phyloP scores from a whole-genome alignment of 768 basidiomycete species.

The Podaxis sp. region DNA sequence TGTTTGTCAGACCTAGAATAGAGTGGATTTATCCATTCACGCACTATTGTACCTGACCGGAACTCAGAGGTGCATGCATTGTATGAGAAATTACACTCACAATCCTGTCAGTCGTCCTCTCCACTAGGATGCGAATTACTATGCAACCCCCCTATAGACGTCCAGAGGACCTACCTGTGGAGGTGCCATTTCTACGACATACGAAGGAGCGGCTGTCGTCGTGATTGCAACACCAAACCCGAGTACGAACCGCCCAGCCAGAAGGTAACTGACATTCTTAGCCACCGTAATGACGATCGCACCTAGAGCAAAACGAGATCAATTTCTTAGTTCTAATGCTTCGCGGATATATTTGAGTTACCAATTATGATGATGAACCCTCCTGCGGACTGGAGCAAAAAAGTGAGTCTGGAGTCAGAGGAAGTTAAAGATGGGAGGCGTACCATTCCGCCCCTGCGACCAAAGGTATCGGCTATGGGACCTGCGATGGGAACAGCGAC shows the following conservation, averaged over 20 bases:
- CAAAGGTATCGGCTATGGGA: conserved; percentile 39
- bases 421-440: conserved; percentile 1
- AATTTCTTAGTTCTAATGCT: not conserved
- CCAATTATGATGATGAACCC: conserved; percentile 39
- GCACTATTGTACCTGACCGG: conserved; percentile 32
- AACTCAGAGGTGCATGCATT: not conserved
- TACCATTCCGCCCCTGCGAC: conserved; percentile 45
- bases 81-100: conserved; percentile 28
- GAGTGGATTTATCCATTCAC: not conserved
- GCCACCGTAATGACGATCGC: conserved; percentile 46
- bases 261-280: conserved; percentile 42
- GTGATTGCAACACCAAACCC: conserved; percentile 52
- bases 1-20: not conserved
- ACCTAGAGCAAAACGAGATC: conserved; percentile 23
- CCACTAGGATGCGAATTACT: conserved; percentile 30
- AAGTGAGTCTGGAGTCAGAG: not conserved
- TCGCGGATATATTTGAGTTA: not conserved
- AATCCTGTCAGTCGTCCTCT: conserved; percentile 49
- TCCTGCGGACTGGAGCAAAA: conserved; percentile 31
- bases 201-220: conserved; percentile 43
- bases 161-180: conserved; percentile 34
- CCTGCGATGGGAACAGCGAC: conserved; percentile 39
- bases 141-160: not conserved
- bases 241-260: conserved; percentile 50
- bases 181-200: conserved; percentile 58